These are phyloP conservation scores for Suhomyces chickasaworum DNA, from an alignment of 1,139 yeast species.

Conservation along the genomic window DNA sequence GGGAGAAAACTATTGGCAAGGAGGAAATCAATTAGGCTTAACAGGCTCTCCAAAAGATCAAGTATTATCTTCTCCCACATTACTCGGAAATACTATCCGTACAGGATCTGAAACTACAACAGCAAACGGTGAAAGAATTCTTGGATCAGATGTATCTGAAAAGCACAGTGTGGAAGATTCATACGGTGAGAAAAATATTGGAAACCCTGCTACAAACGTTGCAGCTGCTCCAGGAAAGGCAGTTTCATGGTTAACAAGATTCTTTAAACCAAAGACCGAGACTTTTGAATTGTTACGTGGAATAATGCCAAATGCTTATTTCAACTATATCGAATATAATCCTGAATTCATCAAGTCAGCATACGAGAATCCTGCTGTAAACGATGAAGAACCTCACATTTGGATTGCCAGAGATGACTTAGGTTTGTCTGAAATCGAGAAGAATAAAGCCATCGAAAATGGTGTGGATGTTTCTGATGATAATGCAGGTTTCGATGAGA, in stretches of 20 bases:
- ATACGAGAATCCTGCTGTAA: constrained; percentile 65
- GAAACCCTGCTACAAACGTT: constrained; percentile 14
- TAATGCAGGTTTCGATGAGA: constrained; percentile 56
- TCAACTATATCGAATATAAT: constrained; percentile 47
- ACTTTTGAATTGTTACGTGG: constrained; percentile 42
- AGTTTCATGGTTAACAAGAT: constrained; percentile 36
- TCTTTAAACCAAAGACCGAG: constrained; percentile 45
- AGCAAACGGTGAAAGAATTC: constrained; percentile 15
- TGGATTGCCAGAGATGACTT: constrained; percentile 73
- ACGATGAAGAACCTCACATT: constrained; percentile 60
- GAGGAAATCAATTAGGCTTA: constrained; percentile 46
- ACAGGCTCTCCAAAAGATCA: constrained; percentile 28
- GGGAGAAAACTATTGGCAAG: constrained; percentile 54
- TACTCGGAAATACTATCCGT: constrained; percentile 1
- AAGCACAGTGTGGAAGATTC: constrained; percentile 20
- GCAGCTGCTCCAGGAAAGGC: constrained; percentile 18
- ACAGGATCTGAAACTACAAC: constrained; percentile 10
- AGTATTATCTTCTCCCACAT: constrained; percentile 22
- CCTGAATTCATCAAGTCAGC: constrained; percentile 52
- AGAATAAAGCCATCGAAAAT: constrained; percentile 55
- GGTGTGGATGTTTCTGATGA: constrained; percentile 61
- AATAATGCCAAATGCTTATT: constrained; percentile 42
- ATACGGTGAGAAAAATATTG: constrained; percentile 18
- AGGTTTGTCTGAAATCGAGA: constrained; percentile 67
- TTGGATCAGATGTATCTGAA: constrained; percentile 22